Conservation (phyloP, 1,139 yeast genomes). For the Candida mesenterica region DNA sequence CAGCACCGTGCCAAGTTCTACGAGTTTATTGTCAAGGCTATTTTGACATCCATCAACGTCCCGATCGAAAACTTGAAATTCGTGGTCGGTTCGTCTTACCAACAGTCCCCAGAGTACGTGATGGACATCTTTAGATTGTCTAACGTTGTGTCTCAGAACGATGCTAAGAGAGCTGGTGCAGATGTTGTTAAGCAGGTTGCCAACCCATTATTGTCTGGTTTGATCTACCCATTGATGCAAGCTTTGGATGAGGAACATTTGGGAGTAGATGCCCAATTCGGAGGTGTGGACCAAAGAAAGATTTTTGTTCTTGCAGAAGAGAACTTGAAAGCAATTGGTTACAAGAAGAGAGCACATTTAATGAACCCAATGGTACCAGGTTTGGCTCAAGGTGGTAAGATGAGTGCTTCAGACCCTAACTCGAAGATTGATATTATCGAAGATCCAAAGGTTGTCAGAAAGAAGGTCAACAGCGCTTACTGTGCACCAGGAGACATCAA, state of each 20-base stretch:
- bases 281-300: constrained; percentile 98
- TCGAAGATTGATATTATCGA: constrained; percentile 93
- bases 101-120: constrained; percentile 71
- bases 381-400: constrained; percentile 92
- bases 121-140: constrained; percentile 85
- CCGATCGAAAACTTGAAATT: constrained; percentile 87
- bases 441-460: constrained; percentile 80
- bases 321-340: constrained; percentile 79
- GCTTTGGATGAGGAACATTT: constrained; percentile 94
- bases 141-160: constrained; percentile 85
- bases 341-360: constrained; percentile 95
- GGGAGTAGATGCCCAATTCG: constrained; percentile 90
- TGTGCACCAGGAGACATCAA: constrained; percentile 94
- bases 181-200: constrained; percentile 98
- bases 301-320: constrained; percentile 97
- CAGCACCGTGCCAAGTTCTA: constrained; percentile 86
- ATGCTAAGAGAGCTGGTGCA: constrained; percentile 98
- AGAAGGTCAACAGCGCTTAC: constrained; percentile 89
- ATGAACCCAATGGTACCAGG: constrained; percentile 99
- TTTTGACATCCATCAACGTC: constrained; percentile 80
- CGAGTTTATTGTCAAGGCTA: constrained; percentile 77
- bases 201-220: constrained; percentile 88
- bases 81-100: constrained; percentile 86
- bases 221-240: constrained; percentile 98
- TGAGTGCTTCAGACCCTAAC: constrained; percentile 99